Evolutionary conservation across 148 eudicot genomes (phyloP), one percentile per base, ranked within the genome.

Genomic region (Amaranthus palmeri): DNA sequence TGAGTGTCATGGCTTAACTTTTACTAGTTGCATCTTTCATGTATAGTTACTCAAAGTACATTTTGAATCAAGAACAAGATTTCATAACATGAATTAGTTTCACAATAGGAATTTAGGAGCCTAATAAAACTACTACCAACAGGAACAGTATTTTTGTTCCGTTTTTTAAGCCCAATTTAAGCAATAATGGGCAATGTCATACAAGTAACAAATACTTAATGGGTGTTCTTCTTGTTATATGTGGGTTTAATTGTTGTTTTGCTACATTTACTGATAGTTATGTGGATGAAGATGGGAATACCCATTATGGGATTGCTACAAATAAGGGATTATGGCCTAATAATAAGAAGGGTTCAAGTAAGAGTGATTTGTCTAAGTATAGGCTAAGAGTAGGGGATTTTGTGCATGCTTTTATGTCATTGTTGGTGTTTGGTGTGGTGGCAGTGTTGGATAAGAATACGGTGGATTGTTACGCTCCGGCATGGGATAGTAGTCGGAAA

Each of bases 221-320:
- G 45, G 73, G 74, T 8, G 62, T 57, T 3, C 80, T 90, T 36
- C 60, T 92, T 12, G 76, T 46, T 15, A 9, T 65, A 0, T 85
- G 82, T 8, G 90, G 77, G 59, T 54, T 88, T 17, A 85, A 85
- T 10, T 92, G 97, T 63, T 78, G 78, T 6, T 56, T 90, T 7
- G 74, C 93, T 40, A 76, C 88, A 8, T 90, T 92, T 74, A 92
- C 97, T 0, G 97, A 92, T 43, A 90, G 96, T 73, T 90, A 89
- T 77, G 75, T 69, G 1, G 96, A 83, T 64, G 53, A 53, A 4
- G 68, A 84, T 1, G 93, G 97, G 0, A 74, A 51, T 62, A 78
- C 52, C 4, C 93, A 71, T 52, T 92, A 92, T 36, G 96, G 88
- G 12, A 66, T 92, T 44, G 97, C 86, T 7, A 92, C 96, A 5